Evolutionary conservation across 768 basidiomycete genomes (phyloP), one percentile per base, ranked within the genome.

Genomic region (Steccherinum ochraceum): DNA sequence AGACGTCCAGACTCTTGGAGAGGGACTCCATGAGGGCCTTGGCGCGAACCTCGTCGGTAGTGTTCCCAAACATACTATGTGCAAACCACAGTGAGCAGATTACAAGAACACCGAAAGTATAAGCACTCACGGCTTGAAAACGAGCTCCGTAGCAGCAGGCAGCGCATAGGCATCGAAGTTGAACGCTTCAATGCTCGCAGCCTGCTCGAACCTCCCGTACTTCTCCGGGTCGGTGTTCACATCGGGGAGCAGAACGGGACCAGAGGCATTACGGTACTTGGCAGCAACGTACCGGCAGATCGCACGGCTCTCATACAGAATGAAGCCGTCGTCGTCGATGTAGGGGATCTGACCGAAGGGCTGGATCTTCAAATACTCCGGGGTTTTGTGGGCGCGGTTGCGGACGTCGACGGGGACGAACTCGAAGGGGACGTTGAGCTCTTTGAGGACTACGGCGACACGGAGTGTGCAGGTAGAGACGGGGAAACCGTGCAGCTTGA

Each of bases 291-390:
- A 87, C 5, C 78, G 74, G 26, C 60, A 61, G 53, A 86, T 83
- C 0, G 82, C 82, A 11, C 81, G 78, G 27, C 74, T 74, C 58
- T 84, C n/a, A n/a, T n/a, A n/a, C n/a, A n/a, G n/a, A n/a, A n/a
- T n/a, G n/a, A n/a, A n/a, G n/a, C n/a, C n/a, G n/a, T n/a, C n/a
- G n/a, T n/a, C n/a, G n/a, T n/a, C n/a, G n/a, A n/a, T n/a, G n/a
- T n/a, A n/a, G n/a, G n/a, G n/a, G n/a, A n/a, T n/a, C n/a, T n/a
- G n/a, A n/a, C n/a, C n/a, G n/a, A n/a, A n/a, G n/a, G n/a, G n/a
- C n/a, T n/a, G n/a, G n/a, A n/a, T n/a, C n/a, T n/a, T n/a, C n/a
- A n/a, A n/a, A n/a, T n/a, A n/a, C 82, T n/a, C n/a, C n/a, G n/a
- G n/a, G n/a, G n/a, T n/a, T n/a, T n/a, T n/a, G n/a, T n/a, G n/a